Percentiles rank a stretch among this genome's conserved stretches.
phyloP scores from a whole-genome alignment of 345 rosid genomes.

The Brassica nigra region DNA sequence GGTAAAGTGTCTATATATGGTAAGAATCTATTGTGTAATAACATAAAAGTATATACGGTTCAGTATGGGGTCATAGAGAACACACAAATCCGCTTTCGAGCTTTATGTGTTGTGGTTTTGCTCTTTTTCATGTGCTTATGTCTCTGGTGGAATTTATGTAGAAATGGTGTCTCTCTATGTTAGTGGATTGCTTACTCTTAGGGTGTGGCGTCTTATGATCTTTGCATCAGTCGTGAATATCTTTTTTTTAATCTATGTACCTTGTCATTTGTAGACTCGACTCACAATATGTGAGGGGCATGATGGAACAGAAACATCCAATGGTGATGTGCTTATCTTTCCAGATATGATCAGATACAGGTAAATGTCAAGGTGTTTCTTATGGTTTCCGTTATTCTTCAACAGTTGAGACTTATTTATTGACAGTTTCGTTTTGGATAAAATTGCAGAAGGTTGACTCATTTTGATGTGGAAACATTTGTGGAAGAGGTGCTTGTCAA shows the following conservation, averaged over 20 bases:
- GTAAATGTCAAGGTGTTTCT: conserved; percentile 36
- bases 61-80: conserved; percentile 6
- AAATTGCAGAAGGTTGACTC: conserved; percentile 91
- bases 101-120: neutral
- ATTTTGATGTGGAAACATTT: conserved; percentile 97
- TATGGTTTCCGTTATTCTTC: conserved; percentile 3
- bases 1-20: conserved; percentile 16
- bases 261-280: conserved; percentile 56
- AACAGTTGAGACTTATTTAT: conserved; percentile 15
- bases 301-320: conserved; percentile 96
- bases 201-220: neutral
- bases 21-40: neutral
- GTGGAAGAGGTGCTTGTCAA: conserved; percentile 98
- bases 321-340: conserved; percentile 94
- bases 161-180: conserved; percentile 10
- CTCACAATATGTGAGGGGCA: conserved; percentile 96
- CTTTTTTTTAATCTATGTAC: neutral
- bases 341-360: conserved; percentile 99
- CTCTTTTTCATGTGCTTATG: neutral
- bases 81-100: neutral
- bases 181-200: conserved; percentile 1
- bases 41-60: neutral
- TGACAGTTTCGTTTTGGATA: conserved; percentile 8
- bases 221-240: neutral
- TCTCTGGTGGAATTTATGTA: neutral